Evolutionary conservation across 1,284 basidiomycete genomes (phyloP).

Genomic region (Agroathelia rolfsii): DNA sequence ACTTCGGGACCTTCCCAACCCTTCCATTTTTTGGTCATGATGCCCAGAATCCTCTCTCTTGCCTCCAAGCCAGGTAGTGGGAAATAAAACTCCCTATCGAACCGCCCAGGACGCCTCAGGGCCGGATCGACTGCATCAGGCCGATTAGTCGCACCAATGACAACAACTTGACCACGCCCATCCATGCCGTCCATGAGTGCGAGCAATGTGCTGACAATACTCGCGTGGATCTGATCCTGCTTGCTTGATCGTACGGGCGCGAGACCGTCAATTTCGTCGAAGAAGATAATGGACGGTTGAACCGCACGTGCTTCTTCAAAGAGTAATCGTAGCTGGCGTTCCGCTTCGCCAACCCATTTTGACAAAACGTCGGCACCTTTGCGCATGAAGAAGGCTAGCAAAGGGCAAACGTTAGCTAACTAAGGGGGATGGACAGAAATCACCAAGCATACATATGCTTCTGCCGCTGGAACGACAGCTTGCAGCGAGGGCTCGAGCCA

Average conservation of each 20-base stretch:
- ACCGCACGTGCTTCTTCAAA: constrained; percentile 78
- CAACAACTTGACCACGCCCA: constrained; percentile 61
- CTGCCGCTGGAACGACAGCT: too few species aligned
- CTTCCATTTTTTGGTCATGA: constrained; percentile 89
- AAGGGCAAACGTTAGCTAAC: constrained; percentile 73
- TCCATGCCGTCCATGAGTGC: constrained; percentile 95
- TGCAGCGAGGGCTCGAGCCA: constrained; percentile 81
- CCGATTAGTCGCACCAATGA: constrained; percentile 95
- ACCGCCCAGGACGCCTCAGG: constrained; percentile 84
- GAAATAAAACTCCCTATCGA: constrained; percentile 98
- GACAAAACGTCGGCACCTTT: constrained; percentile 94
- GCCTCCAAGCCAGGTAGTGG: constrained; percentile 82
- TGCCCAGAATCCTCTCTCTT: constrained; percentile 80
- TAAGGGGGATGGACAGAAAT: too few species aligned
- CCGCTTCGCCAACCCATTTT: constrained; percentile 95
- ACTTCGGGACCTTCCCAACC: constrained; percentile 65
- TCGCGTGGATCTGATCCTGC: constrained; percentile 88
- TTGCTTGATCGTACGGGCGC: constrained; percentile 86
- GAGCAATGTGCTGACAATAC: constrained; percentile 91
- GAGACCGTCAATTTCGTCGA: constrained; percentile 95
- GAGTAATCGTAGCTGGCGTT: constrained; percentile 80
- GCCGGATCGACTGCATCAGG: constrained; percentile 98
- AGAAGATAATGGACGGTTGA: constrained; percentile 85
- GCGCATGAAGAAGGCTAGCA: constrained; percentile 79
- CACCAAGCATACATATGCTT: too few species aligned